Base-by-base conservation (phyloP, 2,329 filamentous ascomycete species). In the Endoconidiophora polonica region DNA sequence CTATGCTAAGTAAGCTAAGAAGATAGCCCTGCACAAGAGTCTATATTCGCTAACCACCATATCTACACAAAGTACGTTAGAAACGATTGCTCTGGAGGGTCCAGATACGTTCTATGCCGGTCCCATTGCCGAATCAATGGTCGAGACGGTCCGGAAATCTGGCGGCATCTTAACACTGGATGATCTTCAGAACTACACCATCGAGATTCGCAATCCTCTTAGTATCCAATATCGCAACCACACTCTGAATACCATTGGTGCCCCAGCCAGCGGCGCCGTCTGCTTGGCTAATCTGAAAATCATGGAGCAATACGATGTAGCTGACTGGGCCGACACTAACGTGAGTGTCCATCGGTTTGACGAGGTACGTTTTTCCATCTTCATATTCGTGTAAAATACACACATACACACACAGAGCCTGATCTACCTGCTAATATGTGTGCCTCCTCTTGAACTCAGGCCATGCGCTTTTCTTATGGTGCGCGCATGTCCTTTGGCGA, bases 381-480 rank as follows among this genome's bases (percentile, higher is more conserved):
- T 23, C 18, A 18, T 6, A 24, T 18, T 18, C 2, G 16, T 18
- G 16, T 18, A 18, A 18, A 18, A 18, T 18, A 18, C 16, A 18
- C 16, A 18, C 16, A 18, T 38, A 18, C 26, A 18, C 20, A 24
- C 5, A 14, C 4, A 38, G 5, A 6, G 16, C 4, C 24, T 16
- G 6, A n/a, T 5, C n/a, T 2, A 33, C 14, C n/a, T 42, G 22
- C 39, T 46, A 24, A 46, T 36, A 41, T n/a, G 3, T 4, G n/a
- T 1, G 14, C n/a, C n/a, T 37, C 12, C 26, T 6, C 29, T 33
- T 33, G 29, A 9, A 22, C 12, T 6, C 9, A 54, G 68, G 83
- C 87, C 10, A 86, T 94, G 67, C 76, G 86, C 20, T 96, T 94
- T 62, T 87, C 77, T 2, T 96, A 95, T 61, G 87, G 81, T 3